Evolutionary conservation across 1,284 basidiomycete genomes (phyloP), one percentile per base, ranked within the genome.

Genomic region (Sporisorium scitamineum): DNA sequence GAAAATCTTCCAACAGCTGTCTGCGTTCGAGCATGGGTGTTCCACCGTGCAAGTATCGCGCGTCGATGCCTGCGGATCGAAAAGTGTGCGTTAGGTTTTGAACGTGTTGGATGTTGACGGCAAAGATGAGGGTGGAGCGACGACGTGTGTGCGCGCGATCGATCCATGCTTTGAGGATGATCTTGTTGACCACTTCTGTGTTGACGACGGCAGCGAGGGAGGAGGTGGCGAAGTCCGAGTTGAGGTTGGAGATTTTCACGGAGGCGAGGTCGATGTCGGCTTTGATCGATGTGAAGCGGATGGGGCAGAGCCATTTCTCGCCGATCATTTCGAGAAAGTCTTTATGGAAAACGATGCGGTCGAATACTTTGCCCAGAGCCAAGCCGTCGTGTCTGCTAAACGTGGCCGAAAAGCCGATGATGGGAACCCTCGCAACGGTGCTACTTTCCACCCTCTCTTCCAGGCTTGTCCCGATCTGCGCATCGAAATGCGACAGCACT

Each of bases 331-430:
- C 90, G 24, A 94, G 85, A 79, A 97, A 94, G 76, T 95, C 93
- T n/a, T 91, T 90, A 84, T 99, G 96, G 82, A 94, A 99, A 0
- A 97, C 96, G 65, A 98, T 96, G 56, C 89, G 88, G 82, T 97
- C 90, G 78, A 96, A 98, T 0, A 96, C 92, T 1, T 92, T 92
- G 3, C 93, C 91, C 8, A 99, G 89, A 0, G 94, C 93, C 3
- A 96, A 88, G 10, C 94, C 93, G 82, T 99, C 95, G 81, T 96
- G 93, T 24, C 96, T 89, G 74, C 91, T 92, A 86, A 97, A 97
- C 0, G 96, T 99, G 0, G 96, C 95, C 41, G 94, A 95, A 86
- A 99, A 97, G 0, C 95, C 96, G 58, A 99, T 89, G 67, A 98
- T 91, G 3, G 95, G 95, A 20, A 95, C 76, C 18, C 50, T 44